Evolutionary conservation across 2,329 filamentous ascomycete genomes (phyloP), one percentile per base, ranked within the genome.

Genomic region (Sclerotinia trifoliorum): DNA sequence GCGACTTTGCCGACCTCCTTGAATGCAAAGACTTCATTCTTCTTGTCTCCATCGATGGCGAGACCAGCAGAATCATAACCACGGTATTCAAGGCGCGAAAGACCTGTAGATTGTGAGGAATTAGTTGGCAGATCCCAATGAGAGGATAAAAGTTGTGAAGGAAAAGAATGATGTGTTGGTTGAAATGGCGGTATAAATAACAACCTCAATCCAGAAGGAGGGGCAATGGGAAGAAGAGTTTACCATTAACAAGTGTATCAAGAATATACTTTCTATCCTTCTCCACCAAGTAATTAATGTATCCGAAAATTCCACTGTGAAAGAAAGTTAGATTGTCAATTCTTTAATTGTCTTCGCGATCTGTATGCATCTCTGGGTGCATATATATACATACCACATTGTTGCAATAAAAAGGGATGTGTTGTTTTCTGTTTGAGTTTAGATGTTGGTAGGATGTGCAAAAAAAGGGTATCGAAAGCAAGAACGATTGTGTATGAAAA

Each of bases 1-100:
- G 90, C 93, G 71, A 99, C 95, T 88, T 99, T 99, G 85, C 95
- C 95, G 72, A 99, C 95, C 85, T 98, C 95, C 86, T 99, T 99
- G 88, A 93, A 98, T 72, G 95, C 94, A 74, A 92, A 88, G 74
- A 98, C 93, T 83, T 98, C 93, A 78, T 97, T 96, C 86, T 95
- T 97, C 89, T 97, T 98, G 86, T 99, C 92, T 72, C 95, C 95
- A 80, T 99, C 95, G 77, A 99, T 83, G 74, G 94, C 94, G 73
- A 99, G 86, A 84, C 95, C 95, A 71, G 95, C 94, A 73, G 95
- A 98, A 68, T 99, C 95, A 81, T 99, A 99, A 75, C 95, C 95
- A 81, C 95, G 92, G 85, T 99, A 99, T 83, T 99, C 95, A 77
- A 99, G 91, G 80, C 95, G 91, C 70, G 93, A 91, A 70, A 98